Conservation (phyloP, 1,139 yeast species). For the Pneumocystis murina region DNA sequence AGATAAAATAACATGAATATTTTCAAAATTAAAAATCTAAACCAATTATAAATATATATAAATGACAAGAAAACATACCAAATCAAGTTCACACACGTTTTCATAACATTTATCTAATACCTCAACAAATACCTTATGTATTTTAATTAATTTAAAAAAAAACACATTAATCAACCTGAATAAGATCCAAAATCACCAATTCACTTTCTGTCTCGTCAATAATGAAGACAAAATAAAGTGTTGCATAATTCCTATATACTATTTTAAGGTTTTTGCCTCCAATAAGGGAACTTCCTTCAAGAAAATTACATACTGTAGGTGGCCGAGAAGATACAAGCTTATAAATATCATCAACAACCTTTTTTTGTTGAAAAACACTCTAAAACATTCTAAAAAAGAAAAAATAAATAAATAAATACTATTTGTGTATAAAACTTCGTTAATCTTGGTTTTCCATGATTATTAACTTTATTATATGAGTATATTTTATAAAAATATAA, state of each 20-base stretch:
- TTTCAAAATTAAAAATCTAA: conserved; percentile 65
- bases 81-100: conserved; percentile 86
- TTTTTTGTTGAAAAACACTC: conserved; percentile 58
- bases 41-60: conserved; percentile 30
- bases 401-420: conserved; percentile 7
- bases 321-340: conserved; percentile 54
- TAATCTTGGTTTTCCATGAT: conserved; percentile 80
- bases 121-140: conserved; percentile 54
- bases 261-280: conserved; percentile 71
- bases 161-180: conserved; percentile 38
- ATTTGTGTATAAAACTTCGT: conserved; percentile 88
- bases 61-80: conserved; percentile 65
- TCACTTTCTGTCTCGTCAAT: conserved; percentile 95
- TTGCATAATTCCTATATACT: conserved; percentile 87
- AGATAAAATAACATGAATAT: conserved; percentile 65
- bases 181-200: conserved; percentile 79
- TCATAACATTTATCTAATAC: conserved; percentile 82
- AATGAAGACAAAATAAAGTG: conserved; percentile 81
- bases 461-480: conserved; percentile 43
- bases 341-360: conserved; percentile 59
- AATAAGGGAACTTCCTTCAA: conserved; percentile 32
- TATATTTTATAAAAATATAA: conserved; percentile 18
- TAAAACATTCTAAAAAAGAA: conserved; percentile 12
- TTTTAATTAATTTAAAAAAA: not conserved
- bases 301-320: conserved; percentile 61